Evolutionary conservation across 164 flowering plant genomes (phyloP).

Genomic region (Platanus orientalis): DNA sequence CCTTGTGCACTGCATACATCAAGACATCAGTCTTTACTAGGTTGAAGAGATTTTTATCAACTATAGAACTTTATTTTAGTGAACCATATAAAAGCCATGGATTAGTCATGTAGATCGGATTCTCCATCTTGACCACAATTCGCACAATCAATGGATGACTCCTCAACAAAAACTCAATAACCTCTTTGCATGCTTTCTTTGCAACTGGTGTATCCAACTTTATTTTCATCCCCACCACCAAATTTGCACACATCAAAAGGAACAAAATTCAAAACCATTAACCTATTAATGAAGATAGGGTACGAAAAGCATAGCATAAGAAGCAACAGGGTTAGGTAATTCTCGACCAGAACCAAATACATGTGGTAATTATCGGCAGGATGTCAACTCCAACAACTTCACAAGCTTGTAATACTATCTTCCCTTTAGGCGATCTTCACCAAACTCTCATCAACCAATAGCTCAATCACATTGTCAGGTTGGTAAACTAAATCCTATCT

Average conservation of each 20-base stretch:
- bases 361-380: slow-evolving; percentile 98
- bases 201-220: slow-evolving; percentile 95
- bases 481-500: slow-evolving; percentile 68
- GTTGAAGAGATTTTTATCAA: slow-evolving; percentile 96
- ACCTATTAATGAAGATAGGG: slow-evolving; percentile 24
- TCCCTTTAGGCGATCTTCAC: slow-evolving; percentile 92
- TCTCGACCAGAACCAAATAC: slow-evolving; percentile 98
- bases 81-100: slow-evolving; percentile 99
- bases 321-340: slow-evolving; percentile 98
- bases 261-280: not conserved
- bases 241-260: not conserved
- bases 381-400: slow-evolving; percentile 95
- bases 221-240: slow-evolving; percentile 82
- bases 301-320: slow-evolving; percentile 99
- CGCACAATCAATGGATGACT: slow-evolving; percentile 99
- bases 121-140: slow-evolving; percentile 99
- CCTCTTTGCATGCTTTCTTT: slow-evolving; percentile 96
- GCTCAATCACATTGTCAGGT: slow-evolving; percentile 93
- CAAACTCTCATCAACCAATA: slow-evolving; percentile 86
- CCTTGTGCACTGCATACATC: slow-evolving; percentile 99
- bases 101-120: slow-evolving; percentile 99
- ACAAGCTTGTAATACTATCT: slow-evolving; percentile 93
- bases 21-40: slow-evolving; percentile 97
- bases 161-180: slow-evolving; percentile 98
- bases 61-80: slow-evolving; percentile 97